Percentiles rank a stretch among this genome's conserved stretches.
Conservation (phyloP, 1,284 basidiomycete species). For the Ustilago cynodontis region DNA sequence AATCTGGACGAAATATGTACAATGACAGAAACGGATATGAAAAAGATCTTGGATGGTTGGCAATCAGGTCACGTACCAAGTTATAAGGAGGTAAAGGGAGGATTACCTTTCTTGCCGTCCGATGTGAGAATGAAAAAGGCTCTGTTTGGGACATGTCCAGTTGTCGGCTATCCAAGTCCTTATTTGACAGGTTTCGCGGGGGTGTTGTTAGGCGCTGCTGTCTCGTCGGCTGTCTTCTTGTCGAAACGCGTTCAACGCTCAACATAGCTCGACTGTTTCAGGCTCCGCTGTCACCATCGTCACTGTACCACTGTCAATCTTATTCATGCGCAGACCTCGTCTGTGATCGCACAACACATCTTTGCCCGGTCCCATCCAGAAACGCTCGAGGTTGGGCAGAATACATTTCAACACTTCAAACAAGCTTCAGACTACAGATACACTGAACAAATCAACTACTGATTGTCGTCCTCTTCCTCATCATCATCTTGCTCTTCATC, state of each 20-base stretch:
- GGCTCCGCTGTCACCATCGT: constrained; percentile 9
- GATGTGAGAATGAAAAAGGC: constrained; percentile 49
- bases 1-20: constrained; percentile 79
- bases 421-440: not conserved
- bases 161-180: constrained; percentile 59
- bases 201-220: constrained; percentile 38
- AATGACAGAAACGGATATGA: constrained; percentile 75
- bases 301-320: constrained; percentile 11
- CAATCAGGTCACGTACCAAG: constrained; percentile 63
- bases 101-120: constrained; percentile 29
- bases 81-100: constrained; percentile 55
- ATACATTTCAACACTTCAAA: not conserved
- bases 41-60: constrained; percentile 69
- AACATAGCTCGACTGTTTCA: constrained; percentile 9
- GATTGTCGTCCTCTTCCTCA: constrained; percentile 43
- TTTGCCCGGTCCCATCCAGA: not conserved
- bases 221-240: constrained; percentile 36
- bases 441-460: not conserved
- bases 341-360: not conserved
- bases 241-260: constrained; percentile 27
- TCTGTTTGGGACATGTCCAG: constrained; percentile 56
- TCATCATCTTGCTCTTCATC: constrained; percentile 32
- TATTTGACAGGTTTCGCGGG: constrained; percentile 55
- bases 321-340: not conserved
- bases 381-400: not conserved